Conservation (phyloP, 139 green algal species). For the Raphidocelis subcapitata region DNA sequence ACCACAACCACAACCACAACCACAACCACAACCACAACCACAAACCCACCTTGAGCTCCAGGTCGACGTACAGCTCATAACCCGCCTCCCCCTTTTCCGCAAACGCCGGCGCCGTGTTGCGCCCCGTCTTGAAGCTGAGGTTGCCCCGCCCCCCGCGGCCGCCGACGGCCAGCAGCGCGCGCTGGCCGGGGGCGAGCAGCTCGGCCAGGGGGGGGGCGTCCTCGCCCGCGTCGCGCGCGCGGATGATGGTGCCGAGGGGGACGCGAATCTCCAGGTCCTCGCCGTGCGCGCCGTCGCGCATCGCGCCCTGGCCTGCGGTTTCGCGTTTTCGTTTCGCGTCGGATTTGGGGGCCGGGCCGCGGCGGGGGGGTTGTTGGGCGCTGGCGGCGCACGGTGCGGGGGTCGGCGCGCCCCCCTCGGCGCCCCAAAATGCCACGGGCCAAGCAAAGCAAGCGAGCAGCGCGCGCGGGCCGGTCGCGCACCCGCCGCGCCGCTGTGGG, state of each 20-base stretch:
- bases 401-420: too few relatives aligned
- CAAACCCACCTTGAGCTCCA: constrained; percentile 81
- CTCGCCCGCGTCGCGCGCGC: constrained; percentile 49
- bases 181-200: constrained; percentile 72
- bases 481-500: constrained; percentile 34
- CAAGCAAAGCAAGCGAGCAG: too few relatives aligned
- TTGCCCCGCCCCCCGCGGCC: constrained; percentile 93
- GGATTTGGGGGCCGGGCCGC: too few relatives aligned
- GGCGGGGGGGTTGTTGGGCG: too few relatives aligned
- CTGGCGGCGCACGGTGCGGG: too few relatives aligned
- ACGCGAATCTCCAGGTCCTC: constrained; percentile 83
- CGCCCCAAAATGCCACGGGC: too few relatives aligned
- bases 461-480: too few relatives aligned
- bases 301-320: constrained; percentile 56
- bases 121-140: constrained; percentile 85
- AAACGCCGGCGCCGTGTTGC: constrained; percentile 82
- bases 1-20: too few relatives aligned
- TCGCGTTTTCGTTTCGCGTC: too few relatives aligned
- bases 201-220: constrained; percentile 70
- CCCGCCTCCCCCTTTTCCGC: constrained; percentile 66
- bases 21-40: too few relatives aligned
- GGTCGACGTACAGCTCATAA: constrained; percentile 72
- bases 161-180: constrained; percentile 74
- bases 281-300: constrained; percentile 72
- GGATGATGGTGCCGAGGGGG: constrained; percentile 87